Evolutionary conservation across 2,329 filamentous ascomycete genomes (phyloP).

Genomic region (Verticillium tricorpus): DNA sequence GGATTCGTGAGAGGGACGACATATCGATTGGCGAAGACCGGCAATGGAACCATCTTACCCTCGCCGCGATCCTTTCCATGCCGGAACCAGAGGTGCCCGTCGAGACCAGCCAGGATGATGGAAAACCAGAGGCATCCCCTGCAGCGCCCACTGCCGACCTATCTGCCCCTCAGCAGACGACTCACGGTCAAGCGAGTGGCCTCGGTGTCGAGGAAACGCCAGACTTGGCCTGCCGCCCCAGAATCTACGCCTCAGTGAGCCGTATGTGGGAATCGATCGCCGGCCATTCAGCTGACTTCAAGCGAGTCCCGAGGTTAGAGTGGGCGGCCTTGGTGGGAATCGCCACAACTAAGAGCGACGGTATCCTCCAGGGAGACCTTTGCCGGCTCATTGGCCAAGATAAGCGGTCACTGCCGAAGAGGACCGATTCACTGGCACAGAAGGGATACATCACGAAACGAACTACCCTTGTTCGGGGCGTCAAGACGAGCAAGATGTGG

Average conservation of each 20-base stretch:
- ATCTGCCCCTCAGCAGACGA: neutral
- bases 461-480: slow-evolving; percentile 52
- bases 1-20: slow-evolving; percentile 16
- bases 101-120: no score
- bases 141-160: neutral
- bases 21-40: slow-evolving; percentile 15
- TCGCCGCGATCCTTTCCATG: slow-evolving; percentile 12
- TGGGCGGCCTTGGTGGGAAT: slow-evolving; percentile 56
- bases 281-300: slow-evolving; percentile 55
- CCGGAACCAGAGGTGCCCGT: slow-evolving; percentile 1
- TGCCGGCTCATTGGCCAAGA: slow-evolving; percentile 55
- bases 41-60: slow-evolving; percentile 13
- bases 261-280: slow-evolving; percentile 56
- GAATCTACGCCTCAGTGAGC: slow-evolving; percentile 47
- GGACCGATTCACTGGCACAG: slow-evolving; percentile 53
- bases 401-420: slow-evolving; percentile 58
- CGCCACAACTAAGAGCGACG: slow-evolving; percentile 46
- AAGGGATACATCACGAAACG: slow-evolving; percentile 61
- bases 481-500: slow-evolving; percentile 61
- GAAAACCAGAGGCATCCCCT: neutral
- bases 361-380: slow-evolving; percentile 58
- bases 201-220: neutral
- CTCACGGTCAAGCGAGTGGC: neutral
- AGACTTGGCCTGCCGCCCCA: slow-evolving; percentile 13
- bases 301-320: slow-evolving; percentile 53